Evolutionary conservation across 148 eudicot species (phyloP).

Genomic region (Fagopyrum tataricum): DNA sequence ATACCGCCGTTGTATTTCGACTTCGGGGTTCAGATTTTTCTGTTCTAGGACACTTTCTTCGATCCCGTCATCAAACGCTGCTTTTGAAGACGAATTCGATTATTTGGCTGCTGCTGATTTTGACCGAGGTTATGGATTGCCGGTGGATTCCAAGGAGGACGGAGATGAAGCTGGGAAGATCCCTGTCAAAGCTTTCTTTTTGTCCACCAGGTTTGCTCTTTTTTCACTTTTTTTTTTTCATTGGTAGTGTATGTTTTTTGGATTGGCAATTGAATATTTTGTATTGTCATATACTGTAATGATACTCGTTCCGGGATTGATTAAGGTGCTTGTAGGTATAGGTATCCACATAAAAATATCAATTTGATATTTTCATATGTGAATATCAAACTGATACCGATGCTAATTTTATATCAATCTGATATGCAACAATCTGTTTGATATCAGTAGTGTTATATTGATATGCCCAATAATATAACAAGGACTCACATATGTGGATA

Average conservation of each 20-base stretch:
- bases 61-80: conserved; percentile 29
- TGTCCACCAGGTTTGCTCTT: conserved; percentile 53
- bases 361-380: too few species aligned
- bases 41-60: conserved; percentile 48
- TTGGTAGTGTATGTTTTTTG: neutral
- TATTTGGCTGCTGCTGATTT: conserved; percentile 25
- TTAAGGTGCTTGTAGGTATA: too few species aligned
- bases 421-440: too few species aligned
- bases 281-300: neutral
- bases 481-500: too few species aligned
- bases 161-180: conserved; percentile 45
- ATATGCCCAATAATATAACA: too few species aligned
- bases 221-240: neutral
- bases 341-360: too few species aligned
- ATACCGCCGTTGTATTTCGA: conserved; percentile 12
- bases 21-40: conserved; percentile 23
- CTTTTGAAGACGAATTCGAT: conserved; percentile 40
- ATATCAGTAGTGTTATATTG: too few species aligned
- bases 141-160: conserved; percentile 14
- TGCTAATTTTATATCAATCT: too few species aligned
- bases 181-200: conserved; percentile 74
- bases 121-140: conserved; percentile 17
- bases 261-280: neutral
- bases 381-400: too few species aligned
- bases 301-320: too few species aligned